Evolutionary conservation across 495 filamentous ascomycete genomes (phyloP).

Genomic region (Cercophora samala): DNA sequence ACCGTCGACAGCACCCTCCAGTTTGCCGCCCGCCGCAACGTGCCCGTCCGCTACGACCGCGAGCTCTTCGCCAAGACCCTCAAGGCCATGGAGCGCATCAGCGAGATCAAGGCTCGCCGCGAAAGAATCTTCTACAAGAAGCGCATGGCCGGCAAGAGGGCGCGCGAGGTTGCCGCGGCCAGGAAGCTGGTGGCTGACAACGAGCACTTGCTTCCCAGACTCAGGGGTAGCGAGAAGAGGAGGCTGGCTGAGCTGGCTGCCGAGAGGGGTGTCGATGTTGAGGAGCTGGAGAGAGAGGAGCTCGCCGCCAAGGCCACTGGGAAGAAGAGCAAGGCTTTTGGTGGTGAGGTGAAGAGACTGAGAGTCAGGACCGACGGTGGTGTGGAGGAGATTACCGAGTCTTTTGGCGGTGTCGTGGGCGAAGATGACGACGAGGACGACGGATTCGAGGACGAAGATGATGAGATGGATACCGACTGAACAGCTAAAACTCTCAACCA

Average conservation of each 20-base stretch:
- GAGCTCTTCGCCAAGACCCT: constrained; percentile 82
- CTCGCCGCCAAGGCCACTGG: constrained; percentile 29
- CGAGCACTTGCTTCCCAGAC: constrained; percentile 74
- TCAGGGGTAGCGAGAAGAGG: constrained; percentile 55
- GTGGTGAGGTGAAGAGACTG: constrained; percentile 60
- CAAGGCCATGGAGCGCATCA: constrained; percentile 84
- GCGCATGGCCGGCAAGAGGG: constrained; percentile 84
- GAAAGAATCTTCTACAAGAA: constrained; percentile 91
- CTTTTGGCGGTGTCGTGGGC: constrained; percentile 19
- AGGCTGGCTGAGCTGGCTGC: constrained; percentile 49
- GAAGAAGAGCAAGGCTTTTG: constrained; percentile 49
- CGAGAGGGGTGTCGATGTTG: constrained; percentile 49
- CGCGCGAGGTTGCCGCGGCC: constrained; percentile 70
- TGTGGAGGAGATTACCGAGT: constrained; percentile 52
- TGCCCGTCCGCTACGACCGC: constrained; percentile 92
- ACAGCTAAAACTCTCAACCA: constrained; percentile 13
- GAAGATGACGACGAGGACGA: constrained; percentile 41
- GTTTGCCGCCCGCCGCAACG: constrained; percentile 88
- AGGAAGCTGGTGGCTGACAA: constrained; percentile 86
- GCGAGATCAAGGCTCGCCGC: constrained; percentile 76
- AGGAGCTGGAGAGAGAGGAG: constrained; percentile 50
- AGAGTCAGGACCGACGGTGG: constrained; percentile 63
- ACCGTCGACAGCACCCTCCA: constrained; percentile 89
- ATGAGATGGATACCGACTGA: constrained; percentile 69
- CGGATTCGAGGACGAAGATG: constrained; percentile 53